Conservation (phyloP, 2,329 filamentous ascomycete species). For the Periconia digitata region DNA sequence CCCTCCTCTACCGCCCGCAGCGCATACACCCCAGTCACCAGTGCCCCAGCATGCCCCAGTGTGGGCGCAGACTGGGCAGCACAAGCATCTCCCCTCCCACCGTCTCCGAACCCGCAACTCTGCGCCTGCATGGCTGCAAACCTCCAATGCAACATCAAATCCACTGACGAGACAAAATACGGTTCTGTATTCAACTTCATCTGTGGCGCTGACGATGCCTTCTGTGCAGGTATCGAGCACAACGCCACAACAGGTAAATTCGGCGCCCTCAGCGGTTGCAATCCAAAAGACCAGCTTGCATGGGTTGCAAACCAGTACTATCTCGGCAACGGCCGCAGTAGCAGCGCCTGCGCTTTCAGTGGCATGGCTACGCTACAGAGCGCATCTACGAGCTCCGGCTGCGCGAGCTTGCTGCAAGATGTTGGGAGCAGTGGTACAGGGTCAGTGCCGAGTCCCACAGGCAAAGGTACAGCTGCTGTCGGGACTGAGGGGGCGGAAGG, state of each 20-base stretch:
- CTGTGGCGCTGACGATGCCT: slow-evolving; percentile 58
- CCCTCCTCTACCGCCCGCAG: slow-evolving; percentile 66
- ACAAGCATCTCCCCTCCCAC: slow-evolving; percentile 69
- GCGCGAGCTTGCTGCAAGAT: slow-evolving; percentile 60
- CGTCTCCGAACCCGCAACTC: slow-evolving; percentile 73
- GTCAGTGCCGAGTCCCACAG: slow-evolving; percentile 46
- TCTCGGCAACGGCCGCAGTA: slow-evolving; percentile 51
- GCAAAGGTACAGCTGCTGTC: slow-evolving; percentile 21
- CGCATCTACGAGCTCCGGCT: slow-evolving; percentile 52
- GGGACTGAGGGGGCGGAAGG: slow-evolving; percentile 16
- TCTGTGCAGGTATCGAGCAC: slow-evolving; percentile 67
- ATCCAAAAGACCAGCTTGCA: slow-evolving; percentile 68
- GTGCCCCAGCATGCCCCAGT: slow-evolving; percentile 70
- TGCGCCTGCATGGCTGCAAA: slow-evolving; percentile 83
- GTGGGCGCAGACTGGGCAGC: slow-evolving; percentile 68
- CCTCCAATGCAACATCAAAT: slow-evolving; percentile 69
- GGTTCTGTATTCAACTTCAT: slow-evolving; percentile 72
- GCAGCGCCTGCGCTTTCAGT: slow-evolving; percentile 69
- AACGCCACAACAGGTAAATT: slow-evolving; percentile 70
- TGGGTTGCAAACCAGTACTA: slow-evolving; percentile 73
- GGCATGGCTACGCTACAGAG: slow-evolving; percentile 63
- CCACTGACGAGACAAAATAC: slow-evolving; percentile 61
- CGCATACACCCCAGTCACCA: slow-evolving; percentile 72
- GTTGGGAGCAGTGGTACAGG: slow-evolving; percentile 64
- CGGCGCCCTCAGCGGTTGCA: slow-evolving; percentile 77